Evolutionary conservation across 2,329 filamentous ascomycete species (phyloP).

Genomic region (Rutstroemia sydowiana): DNA sequence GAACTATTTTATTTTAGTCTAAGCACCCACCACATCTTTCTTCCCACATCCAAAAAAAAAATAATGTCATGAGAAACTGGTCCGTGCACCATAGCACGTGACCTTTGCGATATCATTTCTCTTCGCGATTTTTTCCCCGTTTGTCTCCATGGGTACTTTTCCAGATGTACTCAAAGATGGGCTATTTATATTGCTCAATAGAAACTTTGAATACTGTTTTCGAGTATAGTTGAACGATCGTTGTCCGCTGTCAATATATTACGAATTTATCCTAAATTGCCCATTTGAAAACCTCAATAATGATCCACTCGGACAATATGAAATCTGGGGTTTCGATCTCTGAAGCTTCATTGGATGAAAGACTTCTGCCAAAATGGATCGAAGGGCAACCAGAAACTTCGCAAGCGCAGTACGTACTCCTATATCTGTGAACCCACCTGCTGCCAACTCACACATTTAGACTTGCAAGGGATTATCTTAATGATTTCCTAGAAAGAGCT

Average conservation of each 20-base stretch:
- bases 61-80: too few relatives aligned
- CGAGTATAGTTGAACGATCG: too few relatives aligned
- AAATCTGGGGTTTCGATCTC: not conserved
- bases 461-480: conserved; percentile 18
- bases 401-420: conserved; percentile 32
- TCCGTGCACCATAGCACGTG: too few relatives aligned
- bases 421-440: conserved; percentile 9
- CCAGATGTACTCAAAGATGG: too few relatives aligned
- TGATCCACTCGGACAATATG: not conserved
- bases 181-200: too few relatives aligned
- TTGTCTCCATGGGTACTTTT: too few relatives aligned
- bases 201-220: not conserved
- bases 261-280: too few relatives aligned
- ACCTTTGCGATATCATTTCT: too few relatives aligned
- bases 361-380: conserved; percentile 34
- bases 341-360: conserved; percentile 18
- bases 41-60: too few relatives aligned
- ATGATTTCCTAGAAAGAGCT: conserved; percentile 22
- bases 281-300: not conserved
- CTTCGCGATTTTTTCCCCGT: too few relatives aligned
- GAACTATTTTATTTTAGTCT: too few relatives aligned
- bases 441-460: conserved; percentile 12
- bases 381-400: conserved; percentile 32
- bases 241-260: not conserved
- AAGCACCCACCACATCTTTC: too few relatives aligned